Evolutionary conservation across 768 basidiomycete species (phyloP).

Genomic region (Pleurotus ostreatus): DNA sequence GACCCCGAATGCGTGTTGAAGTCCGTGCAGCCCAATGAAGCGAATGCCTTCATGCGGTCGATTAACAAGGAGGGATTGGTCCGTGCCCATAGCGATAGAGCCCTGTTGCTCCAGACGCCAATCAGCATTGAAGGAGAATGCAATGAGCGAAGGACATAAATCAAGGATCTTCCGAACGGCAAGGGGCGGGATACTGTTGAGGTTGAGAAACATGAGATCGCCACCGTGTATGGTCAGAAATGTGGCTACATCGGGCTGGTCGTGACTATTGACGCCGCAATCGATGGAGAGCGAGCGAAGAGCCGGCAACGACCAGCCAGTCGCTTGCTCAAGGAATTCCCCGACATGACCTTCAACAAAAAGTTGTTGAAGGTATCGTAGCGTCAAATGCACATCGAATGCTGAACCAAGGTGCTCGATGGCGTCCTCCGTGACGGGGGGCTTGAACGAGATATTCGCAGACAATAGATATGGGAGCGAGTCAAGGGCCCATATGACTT

Average conservation of each 20-base stretch:
- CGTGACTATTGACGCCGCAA: slow-evolving; percentile 37
- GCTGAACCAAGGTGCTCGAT: slow-evolving; percentile 61
- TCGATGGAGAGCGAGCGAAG: slow-evolving; percentile 57
- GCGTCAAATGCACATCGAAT: slow-evolving; percentile 44
- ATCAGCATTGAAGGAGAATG: slow-evolving; percentile 73
- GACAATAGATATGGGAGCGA: slow-evolving; percentile 54
- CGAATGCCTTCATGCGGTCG: slow-evolving; percentile 54
- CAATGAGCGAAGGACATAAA: slow-evolving; percentile 55
- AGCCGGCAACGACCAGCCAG: slow-evolving; percentile 62
- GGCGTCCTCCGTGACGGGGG: slow-evolving; percentile 21
- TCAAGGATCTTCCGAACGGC: slow-evolving; percentile 60
- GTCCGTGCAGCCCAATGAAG: slow-evolving; percentile 66
- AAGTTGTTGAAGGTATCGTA: slow-evolving; percentile 60
- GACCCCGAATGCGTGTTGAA: slow-evolving; percentile 66
- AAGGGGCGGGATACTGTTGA: slow-evolving; percentile 53
- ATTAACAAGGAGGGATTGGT: slow-evolving; percentile 37
- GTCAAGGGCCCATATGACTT: slow-evolving; percentile 70
- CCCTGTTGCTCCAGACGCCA: slow-evolving; percentile 40
- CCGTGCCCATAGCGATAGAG: slow-evolving; percentile 12
- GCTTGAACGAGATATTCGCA: slow-evolving; percentile 52
- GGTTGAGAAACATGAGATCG: slow-evolving; percentile 58
- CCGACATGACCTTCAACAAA: slow-evolving; percentile 55
- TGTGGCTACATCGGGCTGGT: slow-evolving; percentile 53
- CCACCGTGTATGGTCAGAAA: slow-evolving; percentile 61
- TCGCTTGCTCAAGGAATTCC: slow-evolving; percentile 67